Base-by-base conservation (phyloP, 192 early-diverging fungal species). In the Entomortierella parvispora region DNA sequence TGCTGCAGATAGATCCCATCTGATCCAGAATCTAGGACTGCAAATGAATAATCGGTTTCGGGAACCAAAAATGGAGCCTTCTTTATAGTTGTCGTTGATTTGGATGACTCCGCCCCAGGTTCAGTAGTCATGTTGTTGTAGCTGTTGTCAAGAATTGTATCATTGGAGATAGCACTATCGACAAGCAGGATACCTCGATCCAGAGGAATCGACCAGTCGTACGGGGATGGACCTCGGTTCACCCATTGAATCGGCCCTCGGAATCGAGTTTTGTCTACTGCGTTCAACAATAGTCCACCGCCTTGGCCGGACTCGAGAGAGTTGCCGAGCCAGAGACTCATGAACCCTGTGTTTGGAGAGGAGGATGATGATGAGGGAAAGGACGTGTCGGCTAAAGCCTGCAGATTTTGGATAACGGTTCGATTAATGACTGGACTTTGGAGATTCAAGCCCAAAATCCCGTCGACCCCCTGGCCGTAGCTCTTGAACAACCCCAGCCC, bases 11-110 rank as follows among this genome's bases (percentile, higher is more conserved):
- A 77, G 34, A 77, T 68, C 29, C 74, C 74, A 28, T 68, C 65
- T 5, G 74, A 77, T 1, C 74, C 74, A 28, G 74, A 77, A 28
- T 77, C 74, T 2, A 77, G 44, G 14, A 77, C 74, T 20, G 74
- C 74, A 63, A 58, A 77, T n/a, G 64, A 48, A n/a, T 51, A 10
- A 23, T 58, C 65, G 0, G 65, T 68, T n/a, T 23, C 54, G 0
- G 61, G 66, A 17, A 67, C 34, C 17, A 5, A 23, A 23, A 37
- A 47, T 18, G 61, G 46, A 14, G 15, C 1, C 8, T 2, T 7
- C 17, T 1, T 61, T 0, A 32, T 8, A 18, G 28, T 33, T 40
- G 37, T 9, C 37, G 37, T 40, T 12, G n/a, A n/a, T n/a, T n/a
- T n/a, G n/a, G n/a, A n/a, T n/a, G n/a, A n/a, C n/a, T n/a, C n/a